phyloP scores from a whole-genome alignment of 768 basidiomycete species.

The Rhodocollybia butyracea region DNA sequence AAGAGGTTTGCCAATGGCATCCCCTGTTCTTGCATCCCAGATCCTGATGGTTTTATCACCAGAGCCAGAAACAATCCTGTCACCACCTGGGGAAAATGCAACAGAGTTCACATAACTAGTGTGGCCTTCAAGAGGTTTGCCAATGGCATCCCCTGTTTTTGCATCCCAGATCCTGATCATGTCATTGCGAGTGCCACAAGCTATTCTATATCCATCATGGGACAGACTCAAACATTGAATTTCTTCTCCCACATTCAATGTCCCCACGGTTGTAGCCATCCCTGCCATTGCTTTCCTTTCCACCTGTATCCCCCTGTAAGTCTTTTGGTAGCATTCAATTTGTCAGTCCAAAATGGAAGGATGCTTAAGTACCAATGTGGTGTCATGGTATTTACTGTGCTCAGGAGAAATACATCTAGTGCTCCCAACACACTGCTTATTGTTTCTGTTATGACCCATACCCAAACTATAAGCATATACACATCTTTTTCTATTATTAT shows the following conservation, averaged over 20 bases:
- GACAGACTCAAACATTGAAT: background rate
- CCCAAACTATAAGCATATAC: too few species aligned
- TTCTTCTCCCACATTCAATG: background rate
- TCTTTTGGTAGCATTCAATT: too few species aligned
- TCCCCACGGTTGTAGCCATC: background rate
- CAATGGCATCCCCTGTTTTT: background rate
- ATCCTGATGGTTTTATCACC: background rate
- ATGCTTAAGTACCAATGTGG: background rate
- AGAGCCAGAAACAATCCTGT: background rate
- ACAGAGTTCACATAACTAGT: too few species aligned
- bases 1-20: background rate
- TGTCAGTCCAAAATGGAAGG: background rate
- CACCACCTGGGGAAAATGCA: too few species aligned
- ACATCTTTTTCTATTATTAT: too few species aligned
- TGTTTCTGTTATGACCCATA: too few species aligned
- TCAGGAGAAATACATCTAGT: background rate
- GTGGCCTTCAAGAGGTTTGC: too few species aligned
- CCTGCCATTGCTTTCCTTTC: background rate
- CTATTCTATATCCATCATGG: background rate
- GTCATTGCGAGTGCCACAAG: background rate
- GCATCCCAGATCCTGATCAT: background rate
- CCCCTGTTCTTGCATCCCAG: background rate
- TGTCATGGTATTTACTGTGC: background rate
- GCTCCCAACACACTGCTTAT: background rate
- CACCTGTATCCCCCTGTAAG: background rate